Evolutionary conservation across 2,329 filamentous ascomycete species (phyloP).

Genomic region (Monilinia laxa): DNA sequence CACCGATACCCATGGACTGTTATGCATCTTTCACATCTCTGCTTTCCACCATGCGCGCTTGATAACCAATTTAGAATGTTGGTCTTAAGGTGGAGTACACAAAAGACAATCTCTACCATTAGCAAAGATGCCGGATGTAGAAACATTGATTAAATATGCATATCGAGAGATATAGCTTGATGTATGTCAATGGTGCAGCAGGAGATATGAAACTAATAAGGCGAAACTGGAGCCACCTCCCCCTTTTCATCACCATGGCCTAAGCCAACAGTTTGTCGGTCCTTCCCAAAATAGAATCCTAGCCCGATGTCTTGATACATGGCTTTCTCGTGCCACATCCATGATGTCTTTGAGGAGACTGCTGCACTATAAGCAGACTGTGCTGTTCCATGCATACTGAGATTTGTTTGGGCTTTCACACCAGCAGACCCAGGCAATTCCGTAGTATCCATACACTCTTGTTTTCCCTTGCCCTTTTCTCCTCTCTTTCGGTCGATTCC

Average conservation of each 20-base stretch:
- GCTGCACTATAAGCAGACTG: background rate
- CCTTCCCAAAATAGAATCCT: conserved; percentile 35
- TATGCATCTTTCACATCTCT: background rate
- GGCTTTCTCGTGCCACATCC: conserved; percentile 34
- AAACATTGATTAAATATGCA: background rate
- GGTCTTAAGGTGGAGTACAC: too few species aligned
- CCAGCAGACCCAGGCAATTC: background rate
- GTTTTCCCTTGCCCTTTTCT: conserved; percentile 30
- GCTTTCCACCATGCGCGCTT: background rate
- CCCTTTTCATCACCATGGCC: background rate
- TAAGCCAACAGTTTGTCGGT: background rate
- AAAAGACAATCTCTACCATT: background rate
- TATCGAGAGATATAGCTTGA: background rate
- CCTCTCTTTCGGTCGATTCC: conserved; percentile 35
- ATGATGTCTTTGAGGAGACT: conserved; percentile 16
- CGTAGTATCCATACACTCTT: background rate
- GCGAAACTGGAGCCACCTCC: background rate
- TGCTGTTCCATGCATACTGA: background rate
- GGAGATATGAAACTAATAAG: background rate
- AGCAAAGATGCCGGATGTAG: too few species aligned
- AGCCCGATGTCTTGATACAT: conserved; percentile 36
- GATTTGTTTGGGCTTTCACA: background rate
- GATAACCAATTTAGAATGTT: background rate
- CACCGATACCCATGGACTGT: background rate
- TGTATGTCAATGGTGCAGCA: background rate